Percentiles rank a stretch among this genome's conserved stretches.
These are phyloP conservation scores for Lipomyces starkeyi DNA, from an alignment of 805 yeast genomes.

Conservation along the genomic window DNA sequence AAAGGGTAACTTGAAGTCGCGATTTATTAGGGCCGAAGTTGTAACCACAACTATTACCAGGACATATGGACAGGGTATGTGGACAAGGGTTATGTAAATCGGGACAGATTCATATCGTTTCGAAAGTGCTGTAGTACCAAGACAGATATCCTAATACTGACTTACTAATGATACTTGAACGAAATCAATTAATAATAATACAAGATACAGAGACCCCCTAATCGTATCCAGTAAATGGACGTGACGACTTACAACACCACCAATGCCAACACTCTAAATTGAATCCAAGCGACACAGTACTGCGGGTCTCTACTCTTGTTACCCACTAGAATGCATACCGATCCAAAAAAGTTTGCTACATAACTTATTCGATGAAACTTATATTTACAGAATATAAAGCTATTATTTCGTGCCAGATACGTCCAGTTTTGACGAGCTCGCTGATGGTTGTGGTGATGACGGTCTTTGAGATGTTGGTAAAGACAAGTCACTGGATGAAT, in stretches of 20 bases:
- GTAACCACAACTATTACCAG: no score
- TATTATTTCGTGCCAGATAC: neutral
- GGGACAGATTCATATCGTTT: no score
- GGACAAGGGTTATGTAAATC: no score
- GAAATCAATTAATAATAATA: no score
- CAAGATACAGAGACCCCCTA: no score
- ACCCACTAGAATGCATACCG: neutral
- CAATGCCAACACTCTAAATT: no score
- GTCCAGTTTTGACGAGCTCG: neutral
- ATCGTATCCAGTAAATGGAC: neutral
- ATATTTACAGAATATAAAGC: neutral
- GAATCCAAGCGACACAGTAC: neutral
- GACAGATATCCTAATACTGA: no score
- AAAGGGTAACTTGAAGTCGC: no score
- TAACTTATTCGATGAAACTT: neutral
- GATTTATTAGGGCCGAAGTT: no score
- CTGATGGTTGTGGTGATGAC: neutral
- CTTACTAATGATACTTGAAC: no score
- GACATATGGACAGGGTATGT: no score
- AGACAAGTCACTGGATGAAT: neutral
- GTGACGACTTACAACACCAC: neutral
- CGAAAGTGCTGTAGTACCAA: no score
- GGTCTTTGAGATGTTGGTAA: neutral
- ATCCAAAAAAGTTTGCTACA: neutral
- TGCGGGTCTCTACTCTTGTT: neutral